These are phyloP conservation scores for Eragrostis tef DNA, from an alignment of 202 grass and related monocot genomes.

Conservation along the genomic window DNA sequence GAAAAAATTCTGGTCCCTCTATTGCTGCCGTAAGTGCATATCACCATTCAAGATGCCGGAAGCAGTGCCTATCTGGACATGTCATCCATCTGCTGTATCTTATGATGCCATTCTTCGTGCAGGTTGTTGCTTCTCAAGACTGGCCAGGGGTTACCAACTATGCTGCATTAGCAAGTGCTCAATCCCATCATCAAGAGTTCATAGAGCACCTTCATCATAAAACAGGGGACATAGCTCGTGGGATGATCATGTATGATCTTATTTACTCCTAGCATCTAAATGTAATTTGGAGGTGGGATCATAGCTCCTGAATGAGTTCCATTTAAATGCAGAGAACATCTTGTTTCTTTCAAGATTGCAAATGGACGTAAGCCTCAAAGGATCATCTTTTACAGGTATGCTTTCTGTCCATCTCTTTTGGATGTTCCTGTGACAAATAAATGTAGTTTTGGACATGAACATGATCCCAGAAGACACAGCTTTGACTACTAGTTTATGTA, in stretches of 20 bases:
- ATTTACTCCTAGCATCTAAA: slow-evolving; percentile 27
- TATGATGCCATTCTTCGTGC: slow-evolving; percentile 43
- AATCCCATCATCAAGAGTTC: slow-evolving; percentile 71
- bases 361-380: slow-evolving; percentile 77
- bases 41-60: neutral
- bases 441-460: too few species aligned
- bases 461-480: too few species aligned
- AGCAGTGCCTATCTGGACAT: too few species aligned
- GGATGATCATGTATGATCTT: slow-evolving; percentile 51
- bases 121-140: slow-evolving; percentile 92
- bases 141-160: too few species aligned
- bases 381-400: slow-evolving; percentile 87
- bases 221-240: slow-evolving; percentile 60
- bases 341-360: slow-evolving; percentile 61
- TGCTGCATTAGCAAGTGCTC: slow-evolving; percentile 79
- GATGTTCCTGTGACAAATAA: too few species aligned
- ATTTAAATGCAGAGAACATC: slow-evolving; percentile 70
- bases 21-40: slow-evolving; percentile 67
- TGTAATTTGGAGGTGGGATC: slow-evolving; percentile 10
- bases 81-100: too few species aligned
- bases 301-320: too few species aligned
- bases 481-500: too few species aligned
- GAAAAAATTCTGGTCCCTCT: slow-evolving; percentile 77
- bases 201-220: slow-evolving; percentile 73
- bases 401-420: too few species aligned